phyloP scores from a whole-genome alignment of 768 basidiomycete genomes.

The Phylloporus arenicola region DNA sequence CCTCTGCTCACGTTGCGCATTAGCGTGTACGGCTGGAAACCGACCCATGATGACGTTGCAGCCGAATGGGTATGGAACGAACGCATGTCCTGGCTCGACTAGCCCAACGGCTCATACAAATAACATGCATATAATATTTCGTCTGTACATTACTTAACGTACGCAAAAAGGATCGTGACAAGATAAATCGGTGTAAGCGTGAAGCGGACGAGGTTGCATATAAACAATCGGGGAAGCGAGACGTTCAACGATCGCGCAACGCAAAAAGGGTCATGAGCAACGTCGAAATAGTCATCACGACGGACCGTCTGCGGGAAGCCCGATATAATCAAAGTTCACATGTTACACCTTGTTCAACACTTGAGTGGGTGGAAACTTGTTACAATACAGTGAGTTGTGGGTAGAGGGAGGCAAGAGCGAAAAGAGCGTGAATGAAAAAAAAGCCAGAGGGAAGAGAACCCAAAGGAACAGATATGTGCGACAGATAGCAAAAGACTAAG shows the following conservation, averaged over 20 bases:
- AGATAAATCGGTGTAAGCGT: conserved; percentile 17
- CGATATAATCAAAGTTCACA: conserved; percentile 41
- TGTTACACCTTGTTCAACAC: conserved; percentile 54
- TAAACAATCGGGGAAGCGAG: conserved; percentile 12
- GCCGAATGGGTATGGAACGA: conserved; percentile 43
- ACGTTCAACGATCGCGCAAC: conserved; percentile 10
- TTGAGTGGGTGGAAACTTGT: conserved; percentile 48
- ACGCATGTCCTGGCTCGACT: conserved; percentile 46
- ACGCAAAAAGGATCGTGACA: conserved; percentile 28
- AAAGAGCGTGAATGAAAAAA: conserved; percentile 2
- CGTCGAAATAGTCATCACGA: conserved; percentile 13
- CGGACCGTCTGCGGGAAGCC: conserved; percentile 10
- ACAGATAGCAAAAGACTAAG: conserved; percentile 69
- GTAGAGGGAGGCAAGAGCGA: conserved; percentile 25
- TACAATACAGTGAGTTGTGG: conserved; percentile 80
- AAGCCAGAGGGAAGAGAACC: conserved; percentile 35
- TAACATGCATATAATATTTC: conserved; percentile 20
- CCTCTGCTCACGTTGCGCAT: neutral
- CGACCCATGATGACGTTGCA: conserved; percentile 21
- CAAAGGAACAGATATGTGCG: conserved; percentile 69
- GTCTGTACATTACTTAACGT: conserved; percentile 18
- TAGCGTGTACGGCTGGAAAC: conserved; percentile 21
- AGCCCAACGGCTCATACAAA: conserved; percentile 18
- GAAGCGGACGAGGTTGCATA: conserved; percentile 10
- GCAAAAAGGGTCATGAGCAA: conserved; percentile 7